Base-by-base conservation (phyloP, 164 flowering plant genomes). In the Saururus chinensis region DNA sequence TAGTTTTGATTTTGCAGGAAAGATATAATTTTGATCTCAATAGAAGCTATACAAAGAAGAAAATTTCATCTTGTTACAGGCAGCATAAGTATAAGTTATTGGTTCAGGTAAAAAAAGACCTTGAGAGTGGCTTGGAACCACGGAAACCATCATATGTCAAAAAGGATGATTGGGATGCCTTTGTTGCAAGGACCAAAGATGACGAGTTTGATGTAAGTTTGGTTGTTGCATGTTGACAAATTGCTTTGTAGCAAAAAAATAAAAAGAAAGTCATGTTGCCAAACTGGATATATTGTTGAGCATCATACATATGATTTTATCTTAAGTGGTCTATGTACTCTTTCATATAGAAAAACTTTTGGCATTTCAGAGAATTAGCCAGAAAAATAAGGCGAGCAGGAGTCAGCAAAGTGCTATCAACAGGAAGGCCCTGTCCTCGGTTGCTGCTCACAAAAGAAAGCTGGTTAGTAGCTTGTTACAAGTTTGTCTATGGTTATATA, bases 111-210 rank as follows among this genome's bases (percentile, higher is more conserved):
- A 71, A 71, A 71, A 71, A 71, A 45, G 75, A 71, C 56, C 71
- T 71, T 57, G 68, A 71, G 41, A 64, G 61, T 51, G 75, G 75
- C 21, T 51, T 57, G 54, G 75, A 71, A 53, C 75, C 75, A 56
- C 71, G 64, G 22, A 64, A 67, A 61, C 75, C 75, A 49, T 64
- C 71, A 10, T 67, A 71, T 68, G 71, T 71, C 40, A 67, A 71
- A 24, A 57, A 71, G 68, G 75, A 71, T 52, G 75, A 71, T 19
- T 71, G 75, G 75, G 64, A 71, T 64, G 75, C 68, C 40, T 71
- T 71, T 67, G 71, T 71, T 41, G 75, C 68, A 25, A 71, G 68
- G 62, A 71, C 71, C 25, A 67, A 61, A 61, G 75, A 71, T 25
- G 75, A 71, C 56, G 75, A 71, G 55, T 71, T 71, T 68, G 75